phyloP scores from a whole-genome alignment of 169 alveolate genomes.

The Plasmodium fragile region DNA sequence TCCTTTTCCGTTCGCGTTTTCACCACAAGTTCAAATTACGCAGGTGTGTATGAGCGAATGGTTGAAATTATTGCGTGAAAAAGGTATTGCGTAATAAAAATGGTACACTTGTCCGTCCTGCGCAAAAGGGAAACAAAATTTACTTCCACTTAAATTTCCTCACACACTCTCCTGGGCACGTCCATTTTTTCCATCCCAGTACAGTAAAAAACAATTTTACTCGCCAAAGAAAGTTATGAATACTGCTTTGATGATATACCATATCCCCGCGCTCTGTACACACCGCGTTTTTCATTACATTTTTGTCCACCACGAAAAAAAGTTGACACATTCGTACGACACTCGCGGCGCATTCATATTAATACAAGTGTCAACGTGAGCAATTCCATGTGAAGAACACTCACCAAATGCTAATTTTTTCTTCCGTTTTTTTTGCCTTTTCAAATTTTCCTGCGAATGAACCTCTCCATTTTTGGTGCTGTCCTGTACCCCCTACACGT shows the following conservation, averaged over 20 bases:
- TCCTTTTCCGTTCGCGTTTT: background rate
- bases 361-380: background rate
- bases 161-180: background rate
- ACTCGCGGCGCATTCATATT: background rate
- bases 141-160: background rate
- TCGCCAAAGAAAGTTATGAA: background rate
- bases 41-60: background rate
- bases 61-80: background rate
- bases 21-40: background rate
- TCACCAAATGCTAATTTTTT: background rate
- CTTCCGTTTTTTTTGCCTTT: constrained; percentile 32
- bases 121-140: background rate
- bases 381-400: background rate
- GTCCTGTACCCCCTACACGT: background rate
- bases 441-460: constrained; percentile 25
- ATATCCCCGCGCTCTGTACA: background rate
- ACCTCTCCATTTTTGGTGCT: background rate
- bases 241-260: background rate
- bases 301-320: background rate
- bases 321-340: constrained; percentile 2
- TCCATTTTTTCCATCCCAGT: background rate
- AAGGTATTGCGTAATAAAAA: background rate
- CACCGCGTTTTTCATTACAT: background rate
- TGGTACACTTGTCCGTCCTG: constrained; percentile 19
- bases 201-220: background rate